Conservation (phyloP, 2,329 filamentous ascomycete species). For the Lomentospora prolificans region DNA sequence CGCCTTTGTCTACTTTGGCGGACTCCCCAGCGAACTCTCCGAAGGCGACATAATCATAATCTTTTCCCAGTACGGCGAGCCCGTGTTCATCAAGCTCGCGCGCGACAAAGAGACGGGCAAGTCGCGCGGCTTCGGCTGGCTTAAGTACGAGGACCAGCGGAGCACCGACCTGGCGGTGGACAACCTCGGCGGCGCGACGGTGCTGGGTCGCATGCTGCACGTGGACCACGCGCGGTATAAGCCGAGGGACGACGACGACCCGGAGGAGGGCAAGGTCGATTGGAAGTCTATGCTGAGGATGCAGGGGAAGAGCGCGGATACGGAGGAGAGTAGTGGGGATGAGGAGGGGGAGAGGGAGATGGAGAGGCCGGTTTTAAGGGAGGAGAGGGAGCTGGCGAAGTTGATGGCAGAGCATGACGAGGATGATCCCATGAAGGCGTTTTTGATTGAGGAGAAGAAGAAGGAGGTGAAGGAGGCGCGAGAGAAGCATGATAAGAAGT, state of each 20-base stretch:
- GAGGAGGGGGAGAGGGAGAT: slow-evolving; percentile 30
- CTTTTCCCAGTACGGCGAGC: slow-evolving; percentile 95
- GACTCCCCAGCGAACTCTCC: slow-evolving; percentile 81
- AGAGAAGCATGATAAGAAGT: slow-evolving; percentile 38
- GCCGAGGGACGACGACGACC: slow-evolving; percentile 66
- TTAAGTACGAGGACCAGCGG: slow-evolving; percentile 97
- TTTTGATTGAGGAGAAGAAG: slow-evolving; percentile 81
- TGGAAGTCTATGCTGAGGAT: slow-evolving; percentile 49
- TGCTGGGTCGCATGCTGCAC: slow-evolving; percentile 68
- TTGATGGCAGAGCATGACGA: slow-evolving; percentile 78
- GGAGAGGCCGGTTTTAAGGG: slow-evolving; percentile 60
- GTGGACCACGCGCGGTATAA: slow-evolving; percentile 95
- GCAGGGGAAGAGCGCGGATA: slow-evolving; percentile 33
- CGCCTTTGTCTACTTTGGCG: slow-evolving; percentile 92
- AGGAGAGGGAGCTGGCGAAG: slow-evolving; percentile 70
- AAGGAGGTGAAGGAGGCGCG: slow-evolving; percentile 68
- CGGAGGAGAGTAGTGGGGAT: slow-evolving; percentile 27
- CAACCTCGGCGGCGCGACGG: slow-evolving; percentile 79
- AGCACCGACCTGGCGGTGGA: slow-evolving; percentile 94
- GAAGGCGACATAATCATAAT: slow-evolving; percentile 95
- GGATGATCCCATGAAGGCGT: slow-evolving; percentile 95
- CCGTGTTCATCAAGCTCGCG: slow-evolving; percentile 81
- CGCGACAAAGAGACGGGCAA: slow-evolving; percentile 96
- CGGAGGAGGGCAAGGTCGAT: slow-evolving; percentile 47
- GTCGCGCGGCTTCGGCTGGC: slow-evolving; percentile 85